These are phyloP conservation scores for Fagopyrum tataricum DNA, from an alignment of 148 eudicot species.

Conservation along the genomic window DNA sequence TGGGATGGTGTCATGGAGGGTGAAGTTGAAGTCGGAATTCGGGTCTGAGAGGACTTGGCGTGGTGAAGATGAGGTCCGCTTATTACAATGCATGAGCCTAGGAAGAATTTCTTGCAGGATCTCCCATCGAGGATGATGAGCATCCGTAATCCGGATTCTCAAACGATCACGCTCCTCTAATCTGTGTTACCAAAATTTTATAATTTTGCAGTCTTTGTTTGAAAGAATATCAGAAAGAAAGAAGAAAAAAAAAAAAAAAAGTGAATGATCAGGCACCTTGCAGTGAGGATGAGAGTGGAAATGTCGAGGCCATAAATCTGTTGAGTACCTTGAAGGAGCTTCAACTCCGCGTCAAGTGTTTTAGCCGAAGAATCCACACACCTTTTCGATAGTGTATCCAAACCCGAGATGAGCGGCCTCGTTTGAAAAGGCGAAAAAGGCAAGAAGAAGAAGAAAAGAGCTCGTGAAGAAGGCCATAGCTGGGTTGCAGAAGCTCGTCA, in stretches of 20 bases:
- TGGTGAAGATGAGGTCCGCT: background rate
- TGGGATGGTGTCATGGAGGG: constrained; percentile 58
- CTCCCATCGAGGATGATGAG: constrained; percentile 55
- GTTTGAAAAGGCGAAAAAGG: background rate
- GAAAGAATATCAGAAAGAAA: background rate
- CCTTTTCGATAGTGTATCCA: constrained; percentile 15
- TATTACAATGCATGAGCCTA: constrained; percentile 10
- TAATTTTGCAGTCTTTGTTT: too few species aligned
- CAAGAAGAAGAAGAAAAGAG: background rate
- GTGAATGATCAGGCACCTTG: background rate
- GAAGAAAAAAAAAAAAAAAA: background rate
- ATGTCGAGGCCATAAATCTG: constrained; percentile 23
- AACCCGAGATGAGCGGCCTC: constrained; percentile 10
- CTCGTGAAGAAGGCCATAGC: too few species aligned
- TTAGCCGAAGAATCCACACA: background rate
- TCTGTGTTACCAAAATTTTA: constrained; percentile 25
- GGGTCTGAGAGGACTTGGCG: constrained; percentile 23
- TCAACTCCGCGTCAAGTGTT: constrained; percentile 19
- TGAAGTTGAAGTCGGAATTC: constrained; percentile 52
- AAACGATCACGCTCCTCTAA: constrained; percentile 46
- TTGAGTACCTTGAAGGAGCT: constrained; percentile 18
- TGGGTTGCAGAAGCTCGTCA: too few species aligned
- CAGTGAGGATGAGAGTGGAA: background rate
- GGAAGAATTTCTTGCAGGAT: constrained; percentile 36
- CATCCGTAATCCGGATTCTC: constrained; percentile 55